These are phyloP conservation scores for Sicyos edulis DNA, from an alignment of 306 rosid species.

Conservation along the genomic window DNA sequence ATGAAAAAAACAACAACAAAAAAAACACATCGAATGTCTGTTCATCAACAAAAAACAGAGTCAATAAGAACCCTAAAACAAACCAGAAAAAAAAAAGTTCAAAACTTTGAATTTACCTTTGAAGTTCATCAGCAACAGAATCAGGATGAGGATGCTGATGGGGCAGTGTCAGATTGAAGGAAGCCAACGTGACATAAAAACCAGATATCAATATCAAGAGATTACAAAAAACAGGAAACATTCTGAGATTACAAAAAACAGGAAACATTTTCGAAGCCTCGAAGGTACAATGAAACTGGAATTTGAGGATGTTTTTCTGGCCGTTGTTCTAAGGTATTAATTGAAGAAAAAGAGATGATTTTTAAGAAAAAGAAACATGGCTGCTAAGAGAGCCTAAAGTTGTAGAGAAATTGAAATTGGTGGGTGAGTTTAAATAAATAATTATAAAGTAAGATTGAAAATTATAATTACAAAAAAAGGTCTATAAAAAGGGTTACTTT, in stretches of 20 bases:
- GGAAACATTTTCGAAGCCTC: constrained; percentile 38
- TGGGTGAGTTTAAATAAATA: constrained; percentile 27
- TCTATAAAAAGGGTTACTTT: constrained; percentile 21
- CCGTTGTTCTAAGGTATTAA: not conserved
- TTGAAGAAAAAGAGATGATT: constrained; percentile 6
- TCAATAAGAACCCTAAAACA: not conserved
- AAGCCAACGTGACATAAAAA: constrained; percentile 30
- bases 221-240: constrained; percentile 44
- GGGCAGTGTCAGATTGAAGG: constrained; percentile 45
- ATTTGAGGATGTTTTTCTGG: not conserved
- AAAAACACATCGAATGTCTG: not conserved
- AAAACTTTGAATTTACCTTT: constrained; percentile 36
- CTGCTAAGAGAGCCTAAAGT: not conserved
- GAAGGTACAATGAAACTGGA: constrained; percentile 15
- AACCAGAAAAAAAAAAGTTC: not conserved
- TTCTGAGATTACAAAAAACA: constrained; percentile 44
- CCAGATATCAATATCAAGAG: constrained; percentile 40
- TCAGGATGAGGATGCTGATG: constrained; percentile 69
- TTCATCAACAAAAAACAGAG: constrained; percentile 6
- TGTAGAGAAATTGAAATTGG: not conserved
- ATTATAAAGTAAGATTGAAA: constrained; percentile 8
- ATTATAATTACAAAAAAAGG: not conserved
- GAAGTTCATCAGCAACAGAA: constrained; percentile 46
- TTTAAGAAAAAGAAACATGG: not conserved
- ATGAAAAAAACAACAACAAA: not conserved